Evolutionary conservation across 306 rosid genomes (phyloP).

Genomic region (Geum urbanum): DNA sequence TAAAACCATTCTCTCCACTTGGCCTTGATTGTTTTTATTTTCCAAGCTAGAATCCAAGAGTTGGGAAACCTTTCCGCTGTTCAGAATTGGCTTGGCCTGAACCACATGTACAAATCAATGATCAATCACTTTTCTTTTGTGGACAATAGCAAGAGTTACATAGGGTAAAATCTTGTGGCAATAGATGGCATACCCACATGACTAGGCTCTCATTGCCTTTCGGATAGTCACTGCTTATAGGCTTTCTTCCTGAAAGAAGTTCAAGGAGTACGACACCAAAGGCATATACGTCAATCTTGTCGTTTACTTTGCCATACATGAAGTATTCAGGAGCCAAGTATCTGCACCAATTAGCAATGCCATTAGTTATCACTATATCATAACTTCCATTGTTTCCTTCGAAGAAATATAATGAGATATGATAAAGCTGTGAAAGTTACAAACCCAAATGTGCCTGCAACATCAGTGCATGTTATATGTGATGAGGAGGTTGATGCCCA

Average conservation of each 20-base stretch:
- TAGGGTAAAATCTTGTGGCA: constrained; percentile 7
- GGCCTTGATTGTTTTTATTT: constrained; percentile 48
- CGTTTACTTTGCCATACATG: constrained; percentile 90
- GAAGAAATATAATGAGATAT: constrained; percentile 1
- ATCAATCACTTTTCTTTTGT: constrained; percentile 7
- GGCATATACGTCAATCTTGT: constrained; percentile 89
- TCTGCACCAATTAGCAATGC: constrained; percentile 41
- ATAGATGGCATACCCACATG: constrained; percentile 80
- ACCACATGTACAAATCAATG: constrained; percentile 12
- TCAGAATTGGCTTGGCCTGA: constrained; percentile 87
- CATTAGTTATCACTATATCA: neutral
- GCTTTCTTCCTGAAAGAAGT: constrained; percentile 91
- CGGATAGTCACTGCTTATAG: constrained; percentile 66
- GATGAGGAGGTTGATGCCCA: constrained; percentile 74
- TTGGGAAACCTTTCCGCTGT: constrained; percentile 58
- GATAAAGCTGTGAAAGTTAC: constrained; percentile 26
- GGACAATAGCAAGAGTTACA: constrained; percentile 14
- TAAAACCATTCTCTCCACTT: constrained; percentile 74
- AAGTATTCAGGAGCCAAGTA: constrained; percentile 98
- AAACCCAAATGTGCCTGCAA: constrained; percentile 98
- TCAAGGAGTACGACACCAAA: constrained; percentile 92
- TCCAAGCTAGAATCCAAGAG: constrained; percentile 73
- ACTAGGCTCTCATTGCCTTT: constrained; percentile 92
- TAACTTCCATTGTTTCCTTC: neutral
- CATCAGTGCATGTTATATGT: constrained; percentile 80